Percentiles rank a stretch among this genome's conserved stretches.
phyloP scores from a whole-genome alignment of 805 yeast species.

The Zygotorulaspora chibaensis region DNA sequence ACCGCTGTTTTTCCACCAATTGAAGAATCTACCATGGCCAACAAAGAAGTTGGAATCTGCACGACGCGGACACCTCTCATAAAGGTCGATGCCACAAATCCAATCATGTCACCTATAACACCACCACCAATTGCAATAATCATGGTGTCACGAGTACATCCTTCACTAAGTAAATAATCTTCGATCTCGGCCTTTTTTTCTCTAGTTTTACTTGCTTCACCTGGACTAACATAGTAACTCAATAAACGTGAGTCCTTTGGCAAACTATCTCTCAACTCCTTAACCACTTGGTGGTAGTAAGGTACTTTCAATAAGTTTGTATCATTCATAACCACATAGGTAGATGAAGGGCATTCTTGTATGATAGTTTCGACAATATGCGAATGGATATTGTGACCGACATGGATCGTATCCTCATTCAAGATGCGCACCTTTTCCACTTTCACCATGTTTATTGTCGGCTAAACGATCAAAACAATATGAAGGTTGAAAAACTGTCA shows the following conservation, averaged over 20 bases:
- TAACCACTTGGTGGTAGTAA: slow-evolving; percentile 47
- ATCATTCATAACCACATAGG: slow-evolving; percentile 89
- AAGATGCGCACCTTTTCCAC: slow-evolving; percentile 63
- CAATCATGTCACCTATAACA: slow-evolving; percentile 98
- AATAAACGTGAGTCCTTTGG: slow-evolving; percentile 61
- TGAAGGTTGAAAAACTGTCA: no score
- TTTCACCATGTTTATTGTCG: slow-evolving; percentile 16
- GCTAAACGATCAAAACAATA: no score
- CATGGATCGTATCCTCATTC: slow-evolving; percentile 80
- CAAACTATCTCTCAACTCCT: slow-evolving; percentile 41
- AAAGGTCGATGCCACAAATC: slow-evolving; percentile 97
- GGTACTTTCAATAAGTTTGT: slow-evolving; percentile 67
- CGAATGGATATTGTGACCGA: slow-evolving; percentile 75
- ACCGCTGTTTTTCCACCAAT: slow-evolving; percentile 98
- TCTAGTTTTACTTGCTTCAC: slow-evolving; percentile 86
- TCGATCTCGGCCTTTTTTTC: slow-evolving; percentile 89
- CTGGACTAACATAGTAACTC: slow-evolving; percentile 78
- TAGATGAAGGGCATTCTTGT: slow-evolving; percentile 65
- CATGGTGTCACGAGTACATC: slow-evolving; percentile 95
- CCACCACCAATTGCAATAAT: slow-evolving; percentile 97
- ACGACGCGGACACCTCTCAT: slow-evolving; percentile 96
- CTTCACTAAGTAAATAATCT: slow-evolving; percentile 73
- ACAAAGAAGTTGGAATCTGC: slow-evolving; percentile 88
- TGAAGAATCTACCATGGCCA: slow-evolving; percentile 97
- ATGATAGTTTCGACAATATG: slow-evolving; percentile 71